These are phyloP conservation scores for Wickerhamomyces alni DNA, from an alignment of 805 yeast species.

Conservation along the genomic window DNA sequence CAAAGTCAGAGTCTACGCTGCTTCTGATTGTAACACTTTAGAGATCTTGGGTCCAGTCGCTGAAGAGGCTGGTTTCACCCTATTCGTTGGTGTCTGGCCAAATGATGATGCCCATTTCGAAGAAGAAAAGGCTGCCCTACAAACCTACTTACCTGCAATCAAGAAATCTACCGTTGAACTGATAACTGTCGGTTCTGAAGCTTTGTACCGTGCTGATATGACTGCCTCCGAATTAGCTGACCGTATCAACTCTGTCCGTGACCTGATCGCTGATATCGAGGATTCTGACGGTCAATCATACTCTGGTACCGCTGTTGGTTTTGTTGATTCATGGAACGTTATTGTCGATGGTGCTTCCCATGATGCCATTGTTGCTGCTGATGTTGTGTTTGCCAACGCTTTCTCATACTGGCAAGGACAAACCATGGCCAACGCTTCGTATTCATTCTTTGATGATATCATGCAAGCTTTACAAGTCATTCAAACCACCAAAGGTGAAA, in stretches of 20 bases:
- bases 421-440: conserved; percentile 72
- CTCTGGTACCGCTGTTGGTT: conserved; percentile 70
- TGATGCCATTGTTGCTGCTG: conserved; percentile 75
- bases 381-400: conserved; percentile 87
- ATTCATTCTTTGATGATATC: conserved; percentile 92
- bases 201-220: conserved; percentile 85
- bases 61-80: conserved; percentile 66
- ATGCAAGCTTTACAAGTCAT: conserved; percentile 93
- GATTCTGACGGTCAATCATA: conserved; percentile 83
- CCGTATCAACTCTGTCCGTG: conserved; percentile 57
- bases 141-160: conserved; percentile 63
- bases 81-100: conserved; percentile 92
- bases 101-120: conserved; percentile 72
- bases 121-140: conserved; percentile 70
- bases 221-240: conserved; percentile 69
- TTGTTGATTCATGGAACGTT: conserved; percentile 95
- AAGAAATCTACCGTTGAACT: conserved; percentile 65
- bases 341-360: conserved; percentile 71
- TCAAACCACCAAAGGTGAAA: conserved; percentile 80
- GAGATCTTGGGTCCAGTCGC: conserved; percentile 83
- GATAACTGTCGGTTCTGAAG: conserved; percentile 91
- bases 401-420: conserved; percentile 99
- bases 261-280: conserved; percentile 49
- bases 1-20: conserved; percentile 81
- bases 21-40: conserved; percentile 90